phyloP scores from a whole-genome alignment of 1,139 yeast species.

The Taphrina pruni region DNA sequence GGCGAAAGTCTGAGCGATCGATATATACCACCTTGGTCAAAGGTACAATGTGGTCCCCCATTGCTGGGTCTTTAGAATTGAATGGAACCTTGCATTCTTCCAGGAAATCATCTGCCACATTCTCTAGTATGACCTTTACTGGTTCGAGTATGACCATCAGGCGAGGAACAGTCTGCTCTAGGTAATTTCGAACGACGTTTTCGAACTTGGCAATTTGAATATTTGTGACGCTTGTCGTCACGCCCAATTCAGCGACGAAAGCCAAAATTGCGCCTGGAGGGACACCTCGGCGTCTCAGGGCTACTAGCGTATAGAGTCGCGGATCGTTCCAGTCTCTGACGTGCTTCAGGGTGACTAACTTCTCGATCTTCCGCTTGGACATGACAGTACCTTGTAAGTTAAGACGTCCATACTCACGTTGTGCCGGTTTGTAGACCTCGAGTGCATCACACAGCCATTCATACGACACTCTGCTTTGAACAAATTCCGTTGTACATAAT shows the following conservation, averaged over 20 bases:
- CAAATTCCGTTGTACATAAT: slow-evolving; percentile 56
- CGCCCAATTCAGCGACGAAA: slow-evolving; percentile 94
- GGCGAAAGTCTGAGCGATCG: slow-evolving; percentile 85
- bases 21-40: slow-evolving; percentile 80
- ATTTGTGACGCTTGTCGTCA: slow-evolving; percentile 88
- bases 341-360: slow-evolving; percentile 75
- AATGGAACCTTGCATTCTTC: slow-evolving; percentile 80
- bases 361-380: slow-evolving; percentile 94
- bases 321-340: slow-evolving; percentile 99
- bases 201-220: slow-evolving; percentile 91
- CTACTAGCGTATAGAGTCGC: slow-evolving; percentile 90
- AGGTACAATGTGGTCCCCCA: slow-evolving; percentile 77
- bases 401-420: slow-evolving; percentile 96
- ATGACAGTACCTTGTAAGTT: slow-evolving; percentile 92
- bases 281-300: slow-evolving; percentile 93
- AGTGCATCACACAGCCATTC: slow-evolving; percentile 98
- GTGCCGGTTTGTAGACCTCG: slow-evolving; percentile 96
- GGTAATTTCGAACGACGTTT: slow-evolving; percentile 79
- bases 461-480: slow-evolving; percentile 87
- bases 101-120: slow-evolving; percentile 73
- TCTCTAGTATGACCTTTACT: slow-evolving; percentile 78
- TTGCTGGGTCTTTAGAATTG: slow-evolving; percentile 78
- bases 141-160: slow-evolving; percentile 93
- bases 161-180: slow-evolving; percentile 92
- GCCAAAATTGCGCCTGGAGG: slow-evolving; percentile 98